These are phyloP conservation scores for Thalassiosira livingstoniorum DNA, from an alignment of 352 stramenopile genomes.

Conservation along the genomic window DNA sequence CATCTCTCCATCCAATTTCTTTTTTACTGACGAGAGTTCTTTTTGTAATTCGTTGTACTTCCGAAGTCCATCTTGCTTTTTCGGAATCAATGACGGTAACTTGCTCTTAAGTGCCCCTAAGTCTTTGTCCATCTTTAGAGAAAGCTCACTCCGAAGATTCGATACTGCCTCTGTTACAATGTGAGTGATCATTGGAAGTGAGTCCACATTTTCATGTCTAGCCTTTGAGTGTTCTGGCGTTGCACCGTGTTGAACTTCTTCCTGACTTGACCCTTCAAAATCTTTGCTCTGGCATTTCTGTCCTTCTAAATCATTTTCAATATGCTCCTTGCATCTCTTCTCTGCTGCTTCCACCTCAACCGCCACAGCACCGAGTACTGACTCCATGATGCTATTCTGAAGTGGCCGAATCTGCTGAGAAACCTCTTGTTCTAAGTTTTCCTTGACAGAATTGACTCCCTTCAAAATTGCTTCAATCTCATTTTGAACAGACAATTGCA, in stretches of 20 bases:
- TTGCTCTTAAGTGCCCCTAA: slow-evolving; percentile 2
- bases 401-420: slow-evolving; percentile 18
- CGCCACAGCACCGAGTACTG: slow-evolving; percentile 20
- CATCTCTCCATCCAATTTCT: slow-evolving; percentile 19
- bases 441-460: slow-evolving; percentile 20
- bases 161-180: slow-evolving; percentile 8
- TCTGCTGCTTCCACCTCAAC: slow-evolving; percentile 10
- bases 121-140: slow-evolving; percentile 5
- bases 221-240: neutral
- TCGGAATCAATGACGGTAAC: slow-evolving; percentile 10
- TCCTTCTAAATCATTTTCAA: slow-evolving; percentile 12
- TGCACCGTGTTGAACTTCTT: neutral
- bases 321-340: neutral
- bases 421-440: slow-evolving; percentile 20
- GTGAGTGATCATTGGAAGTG: neutral
- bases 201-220: neutral
- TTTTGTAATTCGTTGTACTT: neutral
- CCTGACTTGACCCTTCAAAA: neutral
- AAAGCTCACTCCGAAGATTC: slow-evolving; percentile 21
- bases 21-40: neutral
- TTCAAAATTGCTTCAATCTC: slow-evolving; percentile 24
- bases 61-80: too few relatives aligned
- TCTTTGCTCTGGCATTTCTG: neutral
- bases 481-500: slow-evolving; percentile 26
- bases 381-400: slow-evolving; percentile 26